Conservation (phyloP, 176 grass and related monocot genomes). For the Metroxylon sagu region DNA sequence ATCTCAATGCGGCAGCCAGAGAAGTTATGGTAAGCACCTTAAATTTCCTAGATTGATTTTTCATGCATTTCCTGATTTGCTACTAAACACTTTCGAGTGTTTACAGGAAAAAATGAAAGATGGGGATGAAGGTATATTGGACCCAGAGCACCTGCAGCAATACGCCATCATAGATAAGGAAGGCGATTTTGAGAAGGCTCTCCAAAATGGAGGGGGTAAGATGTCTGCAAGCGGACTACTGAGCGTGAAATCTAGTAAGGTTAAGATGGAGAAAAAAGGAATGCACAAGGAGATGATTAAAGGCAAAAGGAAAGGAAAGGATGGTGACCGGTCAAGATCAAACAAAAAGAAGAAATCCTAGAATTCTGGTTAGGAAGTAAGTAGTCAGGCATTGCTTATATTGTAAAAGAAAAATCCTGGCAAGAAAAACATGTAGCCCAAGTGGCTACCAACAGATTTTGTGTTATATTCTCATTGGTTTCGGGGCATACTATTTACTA, state of each 20-base stretch:
- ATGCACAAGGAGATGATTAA: conserved; percentile 32
- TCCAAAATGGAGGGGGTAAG: conserved; percentile 39
- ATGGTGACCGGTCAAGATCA: conserved; percentile 38
- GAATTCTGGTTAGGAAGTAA: too few species aligned
- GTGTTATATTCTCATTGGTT: too few species aligned
- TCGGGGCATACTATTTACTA: too few species aligned
- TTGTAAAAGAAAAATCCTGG: too few species aligned
- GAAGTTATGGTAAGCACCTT: conserved; percentile 57
- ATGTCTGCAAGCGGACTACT: conserved; percentile 64
- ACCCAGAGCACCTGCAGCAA: conserved; percentile 48
- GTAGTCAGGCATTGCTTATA: too few species aligned
- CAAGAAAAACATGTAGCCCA: too few species aligned
- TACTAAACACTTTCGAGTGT: neutral
- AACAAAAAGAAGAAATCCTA: conserved; percentile 47
- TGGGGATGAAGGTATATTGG: conserved; percentile 31
- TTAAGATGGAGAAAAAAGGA: conserved; percentile 32
- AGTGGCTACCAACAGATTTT: too few species aligned
- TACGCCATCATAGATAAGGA: conserved; percentile 49
- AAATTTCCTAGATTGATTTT: neutral
- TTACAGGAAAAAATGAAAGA: conserved; percentile 61
- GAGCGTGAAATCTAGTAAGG: conserved; percentile 67
- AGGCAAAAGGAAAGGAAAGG: conserved; percentile 66
- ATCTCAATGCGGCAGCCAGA: conserved; percentile 71
- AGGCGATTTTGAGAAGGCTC: conserved; percentile 52
- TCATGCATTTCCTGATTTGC: neutral